Evolutionary conservation across 2,329 filamentous ascomycete genomes (phyloP).

Genomic region (Epichloe uncinata): DNA sequence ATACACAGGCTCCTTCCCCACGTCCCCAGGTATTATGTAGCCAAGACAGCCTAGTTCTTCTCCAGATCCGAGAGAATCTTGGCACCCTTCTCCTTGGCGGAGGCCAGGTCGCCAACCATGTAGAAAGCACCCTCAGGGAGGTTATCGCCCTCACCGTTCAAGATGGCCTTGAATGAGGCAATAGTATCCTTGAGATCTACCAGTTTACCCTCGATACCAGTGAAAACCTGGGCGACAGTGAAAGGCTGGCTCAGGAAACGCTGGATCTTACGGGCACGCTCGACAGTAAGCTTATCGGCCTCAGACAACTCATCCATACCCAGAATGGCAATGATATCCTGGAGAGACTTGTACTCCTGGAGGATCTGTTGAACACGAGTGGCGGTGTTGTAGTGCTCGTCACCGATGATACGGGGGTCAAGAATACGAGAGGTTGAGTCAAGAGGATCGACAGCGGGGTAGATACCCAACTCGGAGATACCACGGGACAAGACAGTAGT

Average conservation of each 20-base stretch:
- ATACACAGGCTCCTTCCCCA: constrained; percentile 37
- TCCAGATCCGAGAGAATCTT: constrained; percentile 98
- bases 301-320: constrained; percentile 99
- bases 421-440: constrained; percentile 99
- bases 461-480: constrained; percentile 99
- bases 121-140: constrained; percentile 91
- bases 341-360: constrained; percentile 99
- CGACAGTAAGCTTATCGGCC: constrained; percentile 98
- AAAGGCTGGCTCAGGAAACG: constrained; percentile 99
- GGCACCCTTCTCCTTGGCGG: constrained; percentile 92
- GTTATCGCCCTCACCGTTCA: constrained; percentile 87
- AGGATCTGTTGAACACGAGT: constrained; percentile 97
- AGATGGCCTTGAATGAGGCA: constrained; percentile 90
- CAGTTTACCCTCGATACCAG: constrained; percentile 87
- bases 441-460: constrained; percentile 98
- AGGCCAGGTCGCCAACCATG: constrained; percentile 96
- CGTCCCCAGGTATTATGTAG: constrained; percentile 23
- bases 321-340: constrained; percentile 99
- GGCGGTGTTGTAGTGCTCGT: constrained; percentile 95
- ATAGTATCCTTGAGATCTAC: constrained; percentile 99
- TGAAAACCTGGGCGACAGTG: constrained; percentile 75
- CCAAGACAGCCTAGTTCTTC: constrained; percentile 34
- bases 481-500: constrained; percentile 99
- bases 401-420: constrained; percentile 93
- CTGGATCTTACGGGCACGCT: constrained; percentile 99